Evolutionary conservation across 108 stramenopile genomes (phyloP).

Genomic region (Skeletonema marinoi): DNA sequence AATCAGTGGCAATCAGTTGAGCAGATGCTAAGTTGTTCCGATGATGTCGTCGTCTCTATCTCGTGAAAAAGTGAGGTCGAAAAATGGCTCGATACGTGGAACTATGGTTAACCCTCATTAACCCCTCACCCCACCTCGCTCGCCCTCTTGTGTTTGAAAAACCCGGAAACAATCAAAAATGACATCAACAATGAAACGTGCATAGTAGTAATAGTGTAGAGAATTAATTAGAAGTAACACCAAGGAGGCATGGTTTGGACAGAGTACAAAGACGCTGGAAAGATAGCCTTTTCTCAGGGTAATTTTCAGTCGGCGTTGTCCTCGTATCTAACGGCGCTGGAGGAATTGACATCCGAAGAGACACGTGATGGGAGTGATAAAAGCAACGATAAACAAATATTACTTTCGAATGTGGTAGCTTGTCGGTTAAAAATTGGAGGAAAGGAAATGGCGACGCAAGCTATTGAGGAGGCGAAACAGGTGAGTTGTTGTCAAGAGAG

Average conservation of each 20-base stretch:
- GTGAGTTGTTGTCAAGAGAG: slow-evolving; percentile 3
- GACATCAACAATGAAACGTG: no score
- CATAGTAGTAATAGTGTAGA: no score
- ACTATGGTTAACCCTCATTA: no score
- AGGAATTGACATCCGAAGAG: slow-evolving; percentile 3
- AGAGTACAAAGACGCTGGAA: slow-evolving; percentile 17
- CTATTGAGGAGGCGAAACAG: not conserved
- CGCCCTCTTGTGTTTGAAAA: no score
- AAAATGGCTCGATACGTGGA: no score
- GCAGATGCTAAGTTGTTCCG: no score
- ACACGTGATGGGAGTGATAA: not conserved
- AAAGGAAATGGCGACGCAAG: slow-evolving; percentile 34
- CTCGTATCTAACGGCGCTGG: slow-evolving; percentile 5
- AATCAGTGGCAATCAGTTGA: no score
- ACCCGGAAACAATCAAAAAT: no score
- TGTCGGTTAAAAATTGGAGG: slow-evolving; percentile 81
- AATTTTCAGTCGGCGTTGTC: not conserved
- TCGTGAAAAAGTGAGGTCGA: no score
- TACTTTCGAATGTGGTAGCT: slow-evolving; percentile 51
- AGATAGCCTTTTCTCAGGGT: slow-evolving; percentile 4
- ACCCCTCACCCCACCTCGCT: no score
- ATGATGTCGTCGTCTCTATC: no score
- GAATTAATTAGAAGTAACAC: no score
- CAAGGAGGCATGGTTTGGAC: slow-evolving; percentile 1
- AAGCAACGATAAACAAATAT: slow-evolving; percentile 46